A percentile compares a stretch with the other conserved stretches of the same genome.
phyloP scores from a whole-genome alignment of 495 filamentous ascomycete species.

The Neurospora discreta region DNA sequence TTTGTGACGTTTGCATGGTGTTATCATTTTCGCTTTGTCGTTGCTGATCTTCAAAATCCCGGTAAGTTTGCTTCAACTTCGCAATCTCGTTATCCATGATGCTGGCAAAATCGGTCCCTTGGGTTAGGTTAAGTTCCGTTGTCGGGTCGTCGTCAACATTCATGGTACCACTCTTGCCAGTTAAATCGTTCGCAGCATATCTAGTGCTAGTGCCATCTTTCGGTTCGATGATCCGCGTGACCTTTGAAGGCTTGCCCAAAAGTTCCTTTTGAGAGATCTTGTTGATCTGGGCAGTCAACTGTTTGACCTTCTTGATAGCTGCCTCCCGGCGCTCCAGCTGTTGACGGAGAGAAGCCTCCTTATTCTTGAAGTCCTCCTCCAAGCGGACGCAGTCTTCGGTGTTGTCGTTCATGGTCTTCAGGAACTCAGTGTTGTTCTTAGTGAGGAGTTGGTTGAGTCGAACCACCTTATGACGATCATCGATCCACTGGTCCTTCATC shows the following conservation, averaged over 20 bases:
- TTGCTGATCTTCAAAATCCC: constrained; percentile 19
- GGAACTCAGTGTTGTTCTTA: constrained; percentile 16
- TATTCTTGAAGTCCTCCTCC: constrained; percentile 21
- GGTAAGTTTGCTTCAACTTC: constrained; percentile 26
- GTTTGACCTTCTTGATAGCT: constrained; percentile 24
- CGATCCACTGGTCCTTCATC: constrained; percentile 15
- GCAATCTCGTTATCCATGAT: constrained; percentile 29
- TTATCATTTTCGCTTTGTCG: constrained; percentile 15
- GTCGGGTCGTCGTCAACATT: constrained; percentile 31
- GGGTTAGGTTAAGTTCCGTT: constrained; percentile 29
- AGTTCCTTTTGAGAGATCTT: constrained; percentile 23
- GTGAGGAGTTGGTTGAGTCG: constrained; percentile 20
- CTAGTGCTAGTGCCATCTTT: constrained; percentile 13
- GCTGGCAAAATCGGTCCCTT: constrained; percentile 31
- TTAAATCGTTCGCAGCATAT: constrained; percentile 14
- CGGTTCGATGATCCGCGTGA: constrained; percentile 26
- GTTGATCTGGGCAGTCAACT: constrained; percentile 17
- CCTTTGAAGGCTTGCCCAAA: constrained; percentile 23
- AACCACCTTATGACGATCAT: constrained; percentile 18
- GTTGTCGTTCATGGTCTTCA: constrained; percentile 15
- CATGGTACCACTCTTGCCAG: constrained; percentile 15
- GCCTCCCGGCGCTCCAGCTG: constrained; percentile 26
- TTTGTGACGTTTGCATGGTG: constrained; percentile 11
- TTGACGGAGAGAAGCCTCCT: constrained; percentile 21
- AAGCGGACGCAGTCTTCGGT: constrained; percentile 22